Evolutionary conservation across 2,329 filamentous ascomycete species (phyloP).

Genomic region (Cladosporium oxysporum): DNA sequence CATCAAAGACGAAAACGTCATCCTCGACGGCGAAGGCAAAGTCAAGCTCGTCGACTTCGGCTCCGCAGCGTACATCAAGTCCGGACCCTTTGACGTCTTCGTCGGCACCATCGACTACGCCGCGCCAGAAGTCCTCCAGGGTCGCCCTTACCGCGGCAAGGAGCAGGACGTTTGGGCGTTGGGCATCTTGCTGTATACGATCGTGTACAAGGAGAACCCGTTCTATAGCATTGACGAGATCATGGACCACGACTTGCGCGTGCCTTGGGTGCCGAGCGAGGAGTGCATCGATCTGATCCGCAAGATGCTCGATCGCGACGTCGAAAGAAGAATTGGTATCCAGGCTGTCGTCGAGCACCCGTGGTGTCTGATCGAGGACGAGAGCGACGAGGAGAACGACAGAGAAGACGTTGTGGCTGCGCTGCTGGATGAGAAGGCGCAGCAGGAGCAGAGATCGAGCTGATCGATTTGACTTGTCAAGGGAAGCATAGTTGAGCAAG

Average conservation of each 20-base stretch:
- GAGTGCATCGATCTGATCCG: slow-evolving; percentile 90
- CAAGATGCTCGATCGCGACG: slow-evolving; percentile 88
- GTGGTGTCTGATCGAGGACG: slow-evolving; percentile 61
- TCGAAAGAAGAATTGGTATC: slow-evolving; percentile 80
- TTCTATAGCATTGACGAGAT: slow-evolving; percentile 99
- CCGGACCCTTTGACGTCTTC: slow-evolving; percentile 97
- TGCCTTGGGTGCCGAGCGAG: slow-evolving; percentile 86
- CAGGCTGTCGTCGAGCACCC: slow-evolving; percentile 82
- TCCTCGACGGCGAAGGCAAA: slow-evolving; percentile 89
- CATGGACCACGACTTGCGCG: slow-evolving; percentile 90
- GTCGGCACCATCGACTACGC: slow-evolving; percentile 99
- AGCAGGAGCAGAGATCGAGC: background rate
- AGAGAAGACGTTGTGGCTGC: background rate
- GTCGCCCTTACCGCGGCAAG: slow-evolving; percentile 87
- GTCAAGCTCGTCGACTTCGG: slow-evolving; percentile 99
- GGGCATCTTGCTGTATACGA: slow-evolving; percentile 95
- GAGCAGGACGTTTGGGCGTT: slow-evolving; percentile 98
- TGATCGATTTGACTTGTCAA: background rate
- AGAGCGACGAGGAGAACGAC: slow-evolving; percentile 26
- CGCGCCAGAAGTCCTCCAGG: slow-evolving; percentile 94
- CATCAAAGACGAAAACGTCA: slow-evolving; percentile 98
- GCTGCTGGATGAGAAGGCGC: background rate
- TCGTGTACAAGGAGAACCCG: slow-evolving; percentile 98
- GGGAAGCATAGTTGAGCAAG: background rate
- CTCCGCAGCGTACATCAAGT: slow-evolving; percentile 97